phyloP scores from a whole-genome alignment of 352 stramenopile genomes.

The Phytophthora constricta region DNA sequence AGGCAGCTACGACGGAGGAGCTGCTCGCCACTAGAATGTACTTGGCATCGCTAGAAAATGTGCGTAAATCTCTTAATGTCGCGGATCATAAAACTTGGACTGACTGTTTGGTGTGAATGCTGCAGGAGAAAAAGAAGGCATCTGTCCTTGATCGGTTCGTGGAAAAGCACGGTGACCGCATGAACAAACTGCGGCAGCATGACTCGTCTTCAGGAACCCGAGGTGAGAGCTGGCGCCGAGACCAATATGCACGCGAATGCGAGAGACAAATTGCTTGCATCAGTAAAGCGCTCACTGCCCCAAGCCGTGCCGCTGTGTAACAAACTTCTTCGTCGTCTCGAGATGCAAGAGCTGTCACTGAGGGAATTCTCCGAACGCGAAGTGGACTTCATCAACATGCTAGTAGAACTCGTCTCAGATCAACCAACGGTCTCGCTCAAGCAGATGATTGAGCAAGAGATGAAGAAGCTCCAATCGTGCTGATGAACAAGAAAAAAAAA shows the following conservation, averaged over 20 bases:
- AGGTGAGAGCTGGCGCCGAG: slow-evolving; percentile 43
- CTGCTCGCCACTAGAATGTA: slow-evolving; percentile 75
- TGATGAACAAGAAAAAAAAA: too few relatives aligned
- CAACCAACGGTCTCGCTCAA: slow-evolving; percentile 67
- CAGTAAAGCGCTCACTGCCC: slow-evolving; percentile 72
- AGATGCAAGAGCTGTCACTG: slow-evolving; percentile 77
- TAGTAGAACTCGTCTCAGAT: slow-evolving; percentile 80
- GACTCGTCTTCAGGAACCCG: slow-evolving; percentile 12
- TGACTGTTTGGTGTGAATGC: neutral
- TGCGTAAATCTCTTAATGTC: slow-evolving; percentile 15
- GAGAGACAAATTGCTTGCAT: slow-evolving; percentile 63
- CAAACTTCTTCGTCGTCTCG: slow-evolving; percentile 71
- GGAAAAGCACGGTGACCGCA: slow-evolving; percentile 78
- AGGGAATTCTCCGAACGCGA: slow-evolving; percentile 77
- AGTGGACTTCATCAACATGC: slow-evolving; percentile 83
- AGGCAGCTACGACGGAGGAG: slow-evolving; percentile 64
- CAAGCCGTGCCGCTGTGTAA: slow-evolving; percentile 71
- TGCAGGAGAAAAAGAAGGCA: slow-evolving; percentile 72
- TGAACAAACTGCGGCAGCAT: slow-evolving; percentile 48
- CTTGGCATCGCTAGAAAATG: slow-evolving; percentile 68
- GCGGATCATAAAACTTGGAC: neutral
- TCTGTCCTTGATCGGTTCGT: slow-evolving; percentile 82
- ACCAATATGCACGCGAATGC: slow-evolving; percentile 46
- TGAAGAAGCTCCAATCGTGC: slow-evolving; percentile 59
- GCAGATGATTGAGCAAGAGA: slow-evolving; percentile 74